Percentiles rank a stretch among this genome's conserved stretches.
phyloP scores from a whole-genome alignment of 495 filamentous ascomycete species.

The Penicillium ucsense region DNA sequence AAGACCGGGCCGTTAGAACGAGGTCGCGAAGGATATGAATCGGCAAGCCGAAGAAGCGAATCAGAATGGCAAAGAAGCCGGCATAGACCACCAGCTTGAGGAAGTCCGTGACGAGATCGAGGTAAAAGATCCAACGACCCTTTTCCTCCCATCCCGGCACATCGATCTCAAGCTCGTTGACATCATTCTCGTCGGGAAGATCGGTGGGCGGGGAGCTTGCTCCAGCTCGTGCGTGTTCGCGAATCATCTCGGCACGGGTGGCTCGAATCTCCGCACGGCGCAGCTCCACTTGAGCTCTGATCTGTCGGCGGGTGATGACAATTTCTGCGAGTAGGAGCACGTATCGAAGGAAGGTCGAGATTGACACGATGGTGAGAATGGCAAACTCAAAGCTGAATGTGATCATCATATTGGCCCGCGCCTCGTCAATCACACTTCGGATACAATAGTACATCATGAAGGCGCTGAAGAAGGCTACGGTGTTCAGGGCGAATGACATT shows the following conservation, averaged over 20 bases:
- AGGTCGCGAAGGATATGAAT: constrained; percentile 96
- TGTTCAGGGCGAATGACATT: constrained; percentile 63
- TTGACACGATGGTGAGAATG: constrained; percentile 67
- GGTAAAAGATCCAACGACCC: constrained; percentile 81
- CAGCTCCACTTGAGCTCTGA: constrained; percentile 52
- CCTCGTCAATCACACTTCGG: constrained; percentile 70
- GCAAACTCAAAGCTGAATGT: constrained; percentile 99
- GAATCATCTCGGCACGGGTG: constrained; percentile 45
- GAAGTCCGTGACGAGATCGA: constrained; percentile 85
- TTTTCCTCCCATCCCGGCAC: constrained; percentile 96
- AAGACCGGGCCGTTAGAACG: constrained; percentile 85
- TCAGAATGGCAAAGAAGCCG: constrained; percentile 84
- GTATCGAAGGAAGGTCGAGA: constrained; percentile 72
- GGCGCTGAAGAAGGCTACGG: constrained; percentile 67
- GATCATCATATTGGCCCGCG: constrained; percentile 96
- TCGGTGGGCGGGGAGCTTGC: constrained; percentile 17
- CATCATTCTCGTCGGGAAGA: constrained; percentile 59
- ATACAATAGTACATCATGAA: constrained; percentile 73
- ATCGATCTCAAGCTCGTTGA: constrained; percentile 90
- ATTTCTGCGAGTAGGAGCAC: constrained; percentile 70
- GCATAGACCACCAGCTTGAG: constrained; percentile 82
- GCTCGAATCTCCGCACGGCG: constrained; percentile 56
- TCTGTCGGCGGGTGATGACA: constrained; percentile 61
- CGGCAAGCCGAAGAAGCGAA: constrained; percentile 87
- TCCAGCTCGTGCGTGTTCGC: constrained; percentile 29